Conservation (phyloP, 2,329 filamentous ascomycete species). For the Boeremia lycopersici region DNA sequence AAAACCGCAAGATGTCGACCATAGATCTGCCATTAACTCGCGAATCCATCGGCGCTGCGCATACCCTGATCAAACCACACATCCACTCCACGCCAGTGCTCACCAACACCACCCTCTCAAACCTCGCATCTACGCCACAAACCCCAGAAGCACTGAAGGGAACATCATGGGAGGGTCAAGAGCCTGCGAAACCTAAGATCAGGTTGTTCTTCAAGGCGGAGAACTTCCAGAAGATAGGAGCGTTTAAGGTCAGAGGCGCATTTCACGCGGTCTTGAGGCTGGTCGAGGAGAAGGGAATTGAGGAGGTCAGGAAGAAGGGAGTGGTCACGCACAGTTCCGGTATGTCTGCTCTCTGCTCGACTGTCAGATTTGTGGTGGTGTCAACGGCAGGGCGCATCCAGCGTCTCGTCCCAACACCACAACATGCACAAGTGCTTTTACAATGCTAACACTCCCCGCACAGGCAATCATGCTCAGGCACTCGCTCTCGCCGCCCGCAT, state of each 20-base stretch:
- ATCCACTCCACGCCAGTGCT: slow-evolving; percentile 85
- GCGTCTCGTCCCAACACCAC: not conserved
- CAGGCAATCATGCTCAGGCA: slow-evolving; percentile 94
- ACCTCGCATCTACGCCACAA: slow-evolving; percentile 75
- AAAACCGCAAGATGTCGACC: slow-evolving; percentile 3
- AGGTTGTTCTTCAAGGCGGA: slow-evolving; percentile 94
- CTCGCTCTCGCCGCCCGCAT: slow-evolving; percentile 82
- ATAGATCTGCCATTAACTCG: slow-evolving; percentile 69
- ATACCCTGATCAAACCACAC: slow-evolving; percentile 72
- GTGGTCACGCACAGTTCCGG: slow-evolving; percentile 91
- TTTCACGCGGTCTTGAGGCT: slow-evolving; percentile 82
- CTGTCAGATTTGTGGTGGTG: not conserved
- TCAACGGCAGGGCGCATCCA: not conserved
- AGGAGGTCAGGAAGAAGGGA: slow-evolving; percentile 62
- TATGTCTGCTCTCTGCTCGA: slow-evolving; percentile 47
- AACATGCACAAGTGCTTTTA: not conserved
- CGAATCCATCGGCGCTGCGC: slow-evolving; percentile 72
- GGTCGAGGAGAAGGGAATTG: slow-evolving; percentile 59
- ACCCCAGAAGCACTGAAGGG: slow-evolving; percentile 58
- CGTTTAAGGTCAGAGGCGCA: slow-evolving; percentile 90
- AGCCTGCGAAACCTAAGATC: slow-evolving; percentile 68
- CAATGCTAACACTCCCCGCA: not conserved
- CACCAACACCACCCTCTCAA: slow-evolving; percentile 76
- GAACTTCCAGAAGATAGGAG: slow-evolving; percentile 87
- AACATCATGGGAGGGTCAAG: slow-evolving; percentile 63